Base-by-base conservation (phyloP, 768 basidiomycete genomes). In the Antrodiella citrinella region DNA sequence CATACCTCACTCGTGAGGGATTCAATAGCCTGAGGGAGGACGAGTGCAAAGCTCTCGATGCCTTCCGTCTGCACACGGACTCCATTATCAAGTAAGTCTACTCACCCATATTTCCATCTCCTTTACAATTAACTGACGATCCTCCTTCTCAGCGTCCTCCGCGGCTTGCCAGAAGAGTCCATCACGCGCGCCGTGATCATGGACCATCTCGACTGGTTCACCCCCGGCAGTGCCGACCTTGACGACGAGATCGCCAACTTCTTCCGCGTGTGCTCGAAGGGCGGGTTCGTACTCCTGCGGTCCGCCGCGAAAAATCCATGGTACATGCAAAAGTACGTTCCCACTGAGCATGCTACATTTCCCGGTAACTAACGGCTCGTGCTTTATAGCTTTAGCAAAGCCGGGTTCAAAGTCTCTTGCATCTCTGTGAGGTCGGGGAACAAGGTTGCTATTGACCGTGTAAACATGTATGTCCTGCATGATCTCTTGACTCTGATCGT, bases 21-120 rank as follows among this genome's bases (percentile, higher is more conserved):
- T 87, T 81, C 60, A 71, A 78, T 9, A 61, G 65, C 18, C 70
- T 87, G 15, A 76, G 75, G 58, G 51, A 15, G 22, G 69, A 78
- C 50, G 66, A 73, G 43, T 72, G 68, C 20, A 62, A 60, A 45
- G 66, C 62, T 15, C 62, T 79, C 30, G 73, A 82, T 50, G 68
- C 73, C 0, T 82, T 88, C 69, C 72, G 82, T 23, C 59, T 88
- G 41, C 86, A 88, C 62, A 87, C 86, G 0, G 82, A 86, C 55
- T 78, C 80, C 2, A 82, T 87, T 54, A 59, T 78, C 51, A 81
- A 84, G 82, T 84, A 52, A 57, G 75, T 58, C 22, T 25, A 15
- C 18, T 20, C 5, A 24, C 4, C 38, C 23, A 13, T 38, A 12
- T 18, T 42, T 44, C 19, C 23, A 26, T 12, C 43, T 41, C 44